Base-by-base conservation (phyloP, 306 rosid species). In the Mimosa bimucronata region DNA sequence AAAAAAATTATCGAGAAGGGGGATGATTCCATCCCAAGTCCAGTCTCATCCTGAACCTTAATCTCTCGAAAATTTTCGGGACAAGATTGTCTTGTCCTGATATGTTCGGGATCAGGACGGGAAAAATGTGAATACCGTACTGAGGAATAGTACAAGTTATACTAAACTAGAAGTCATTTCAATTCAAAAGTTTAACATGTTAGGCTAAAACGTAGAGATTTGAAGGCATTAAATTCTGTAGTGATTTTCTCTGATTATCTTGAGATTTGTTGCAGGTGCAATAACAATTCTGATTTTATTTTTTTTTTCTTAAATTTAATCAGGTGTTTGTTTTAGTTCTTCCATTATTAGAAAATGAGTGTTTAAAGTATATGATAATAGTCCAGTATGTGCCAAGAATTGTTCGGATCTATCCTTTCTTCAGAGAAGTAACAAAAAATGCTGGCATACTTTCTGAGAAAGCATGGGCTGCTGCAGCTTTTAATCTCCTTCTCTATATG, bases 371-470 rank as follows among this genome's bases (percentile, higher is more conserved):
- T 21, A 41, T 84, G 26, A 41, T 95, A 61, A 9, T 91, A 64
- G 42, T 80, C 42, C 98, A 95, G 74, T 91, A 83, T 70, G 74
- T 90, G 72, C 97, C 99, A 10, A 91, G 99, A 76, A 71, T 93
- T 61, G 4, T 81, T 40, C 78, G 99, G 78, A 90, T 92, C 25
- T 28, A 13, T 86, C 99, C 97, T 10, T 77, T 91, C 7, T 91
- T 80, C 85, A 77, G 45, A 55, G 90, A 90, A 91, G 96, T 91
- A 64, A 91, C 91, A 2, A 87, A 87, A 79, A 88, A 89, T 48
- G 86, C 92, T 30, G 97, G 98, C 79, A 88, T 88, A 86, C 84
- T 91, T 71, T 89, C 95, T 40, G 91, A 91, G 85, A 95, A 87
- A 19, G 96, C 92, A 14, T 90, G 94, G 94, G 89, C 90, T 77